Evolutionary conservation across 1,284 basidiomycete genomes (phyloP).

Genomic region (Sporisorium iseilematis-ciliati): DNA sequence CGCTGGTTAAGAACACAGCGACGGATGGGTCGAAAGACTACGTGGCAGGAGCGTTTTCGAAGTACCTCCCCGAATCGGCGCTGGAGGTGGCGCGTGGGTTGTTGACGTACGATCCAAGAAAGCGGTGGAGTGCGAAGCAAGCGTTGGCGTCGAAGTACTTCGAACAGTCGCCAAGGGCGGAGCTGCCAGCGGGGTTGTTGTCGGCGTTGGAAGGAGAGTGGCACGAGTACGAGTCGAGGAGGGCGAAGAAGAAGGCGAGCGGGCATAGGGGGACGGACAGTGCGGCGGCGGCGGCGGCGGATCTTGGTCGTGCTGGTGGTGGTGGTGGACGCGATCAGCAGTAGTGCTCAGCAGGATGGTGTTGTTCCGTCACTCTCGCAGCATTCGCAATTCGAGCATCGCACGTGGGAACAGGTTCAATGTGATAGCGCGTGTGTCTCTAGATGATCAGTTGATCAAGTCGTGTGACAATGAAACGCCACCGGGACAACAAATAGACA

Average conservation of each 20-base stretch:
- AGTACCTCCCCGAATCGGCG: conserved; percentile 73
- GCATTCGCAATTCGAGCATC: neutral
- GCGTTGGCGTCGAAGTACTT: conserved; percentile 89
- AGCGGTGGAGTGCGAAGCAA: conserved; percentile 81
- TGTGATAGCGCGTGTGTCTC: too few relatives aligned
- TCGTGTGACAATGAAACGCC: too few relatives aligned
- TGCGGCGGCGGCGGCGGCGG: conserved; percentile 1
- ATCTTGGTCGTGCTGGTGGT: neutral
- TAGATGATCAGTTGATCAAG: too few relatives aligned
- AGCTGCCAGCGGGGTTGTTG: conserved; percentile 74
- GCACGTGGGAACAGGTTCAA: neutral
- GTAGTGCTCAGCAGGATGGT: neutral
- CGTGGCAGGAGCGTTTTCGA: conserved; percentile 22
- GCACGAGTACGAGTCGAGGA: conserved; percentile 82
- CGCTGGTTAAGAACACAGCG: conserved; percentile 46
- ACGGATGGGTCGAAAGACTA: conserved; percentile 80
- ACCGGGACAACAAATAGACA: too few relatives aligned
- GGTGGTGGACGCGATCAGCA: conserved; percentile 6
- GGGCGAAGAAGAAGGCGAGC: conserved; percentile 50
- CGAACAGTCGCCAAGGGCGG: conserved; percentile 80
- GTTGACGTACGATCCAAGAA: conserved; percentile 83
- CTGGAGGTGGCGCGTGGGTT: conserved; percentile 86
- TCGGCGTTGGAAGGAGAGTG: conserved; percentile 86
- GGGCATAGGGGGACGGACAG: conserved; percentile 8
- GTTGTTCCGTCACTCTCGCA: neutral